Evolutionary conservation across 108 stramenopile species (phyloP).

Genomic region (Licmophora abbreviata): DNA sequence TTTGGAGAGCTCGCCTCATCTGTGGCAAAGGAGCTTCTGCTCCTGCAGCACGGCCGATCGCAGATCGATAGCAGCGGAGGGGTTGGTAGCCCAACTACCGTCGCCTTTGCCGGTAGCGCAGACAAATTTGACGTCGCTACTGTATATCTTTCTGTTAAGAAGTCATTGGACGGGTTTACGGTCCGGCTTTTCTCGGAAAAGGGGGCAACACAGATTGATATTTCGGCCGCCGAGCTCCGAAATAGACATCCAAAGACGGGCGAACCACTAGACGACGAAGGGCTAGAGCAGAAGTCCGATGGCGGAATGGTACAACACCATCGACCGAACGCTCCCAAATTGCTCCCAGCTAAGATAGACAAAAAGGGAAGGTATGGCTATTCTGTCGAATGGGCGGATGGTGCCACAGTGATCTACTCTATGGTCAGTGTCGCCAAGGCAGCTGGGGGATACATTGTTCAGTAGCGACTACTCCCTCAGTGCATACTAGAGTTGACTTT

Average conservation of each 20-base stretch:
- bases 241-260: conserved; percentile 73
- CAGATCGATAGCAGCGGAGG: conserved; percentile 8
- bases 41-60: conserved; percentile 36
- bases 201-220: conserved; percentile 57
- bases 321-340: conserved; percentile 7
- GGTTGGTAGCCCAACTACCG: conserved; percentile 1
- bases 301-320: conserved; percentile 21
- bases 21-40: conserved; percentile 62
- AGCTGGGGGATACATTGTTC: conserved; percentile 67
- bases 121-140: conserved; percentile 51
- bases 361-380: conserved; percentile 80
- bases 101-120: conserved; percentile 19
- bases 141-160: conserved; percentile 45
- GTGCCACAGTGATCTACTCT: conserved; percentile 76
- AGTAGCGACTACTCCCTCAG: no score
- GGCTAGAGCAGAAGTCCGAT: conserved; percentile 5
- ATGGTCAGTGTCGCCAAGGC: conserved; percentile 56
- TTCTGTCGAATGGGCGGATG: conserved; percentile 79
- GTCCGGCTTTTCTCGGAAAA: conserved; percentile 64
- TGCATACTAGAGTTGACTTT: no score
- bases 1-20: conserved; percentile 54
- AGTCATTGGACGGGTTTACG: conserved; percentile 22
- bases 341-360: conserved; percentile 47
- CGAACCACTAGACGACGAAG: conserved; percentile 18
- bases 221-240: conserved; percentile 41